A percentile compares a stretch with the other conserved stretches of the same genome.
These are phyloP conservation scores for Graphilbum ipis-grandicollis DNA, from an alignment of 2,329 filamentous ascomycete genomes.

Conservation along the genomic window DNA sequence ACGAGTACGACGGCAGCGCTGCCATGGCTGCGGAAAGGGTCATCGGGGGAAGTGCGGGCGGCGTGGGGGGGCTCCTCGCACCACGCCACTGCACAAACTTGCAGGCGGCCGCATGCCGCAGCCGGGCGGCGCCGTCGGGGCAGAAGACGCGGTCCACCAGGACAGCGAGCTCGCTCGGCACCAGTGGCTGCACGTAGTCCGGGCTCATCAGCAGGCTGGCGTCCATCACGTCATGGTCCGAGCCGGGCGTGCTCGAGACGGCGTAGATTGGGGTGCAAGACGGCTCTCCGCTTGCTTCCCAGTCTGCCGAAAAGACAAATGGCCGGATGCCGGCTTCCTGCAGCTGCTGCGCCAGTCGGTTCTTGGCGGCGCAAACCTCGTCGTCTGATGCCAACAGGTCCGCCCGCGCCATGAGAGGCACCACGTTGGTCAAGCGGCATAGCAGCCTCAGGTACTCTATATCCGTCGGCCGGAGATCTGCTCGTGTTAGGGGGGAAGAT, in stretches of 20 bases:
- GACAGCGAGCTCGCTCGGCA: constrained; percentile 52
- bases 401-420: constrained; percentile 63
- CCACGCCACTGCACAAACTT: constrained; percentile 69
- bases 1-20: constrained; percentile 30
- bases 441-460: constrained; percentile 56
- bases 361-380: constrained; percentile 41
- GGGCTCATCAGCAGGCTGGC: constrained; percentile 86
- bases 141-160: constrained; percentile 66
- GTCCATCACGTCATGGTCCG: constrained; percentile 73
- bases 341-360: constrained; percentile 38
- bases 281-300: too few species aligned
- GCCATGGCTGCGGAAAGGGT: constrained; percentile 5
- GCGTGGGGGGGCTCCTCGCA: constrained; percentile 4
- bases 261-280: too few species aligned
- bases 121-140: constrained; percentile 57
- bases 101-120: constrained; percentile 66
- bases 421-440: constrained; percentile 60
- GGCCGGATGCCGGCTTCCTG: constrained; percentile 38
- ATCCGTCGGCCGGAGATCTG: constrained; percentile 45
- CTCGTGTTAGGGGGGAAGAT: too few species aligned
- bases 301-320: constrained; percentile 53
- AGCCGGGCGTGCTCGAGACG: constrained; percentile 55
- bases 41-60: too few species aligned
- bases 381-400: constrained; percentile 44
- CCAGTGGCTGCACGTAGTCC: constrained; percentile 69